A percentile compares a stretch with the other conserved stretches of the same genome.
These are phyloP conservation scores for Colletotrichum horii DNA, from an alignment of 2,329 filamentous ascomycete species.

Conservation along the genomic window DNA sequence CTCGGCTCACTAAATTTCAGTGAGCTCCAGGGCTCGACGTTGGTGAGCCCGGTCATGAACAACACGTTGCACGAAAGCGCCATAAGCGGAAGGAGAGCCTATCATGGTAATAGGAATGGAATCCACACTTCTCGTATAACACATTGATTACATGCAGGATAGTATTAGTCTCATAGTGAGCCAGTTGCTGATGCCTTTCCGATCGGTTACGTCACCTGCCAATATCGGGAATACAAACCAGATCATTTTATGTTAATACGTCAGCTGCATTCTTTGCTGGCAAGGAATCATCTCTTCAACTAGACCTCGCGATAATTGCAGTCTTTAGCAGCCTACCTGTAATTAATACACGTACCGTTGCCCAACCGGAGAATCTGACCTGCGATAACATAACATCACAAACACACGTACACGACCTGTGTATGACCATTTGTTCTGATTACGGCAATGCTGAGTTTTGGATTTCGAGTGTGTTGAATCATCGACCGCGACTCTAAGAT, in stretches of 20 bases:
- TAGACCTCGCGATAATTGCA: fast-evolving
- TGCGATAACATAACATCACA: background rate
- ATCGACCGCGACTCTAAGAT: background rate
- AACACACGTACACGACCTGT: fast-evolving
- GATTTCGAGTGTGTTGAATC: fast-evolving
- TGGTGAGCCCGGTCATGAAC: background rate
- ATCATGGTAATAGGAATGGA: too few species aligned
- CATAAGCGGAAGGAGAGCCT: background rate
- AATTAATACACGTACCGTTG: background rate
- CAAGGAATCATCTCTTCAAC: background rate
- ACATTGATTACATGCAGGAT: background rate
- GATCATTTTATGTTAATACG: background rate
- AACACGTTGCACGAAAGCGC: background rate
- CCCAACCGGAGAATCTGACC: background rate
- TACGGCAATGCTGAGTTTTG: background rate
- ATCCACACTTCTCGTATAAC: background rate
- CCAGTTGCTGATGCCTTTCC: background rate
- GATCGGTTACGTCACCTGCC: background rate
- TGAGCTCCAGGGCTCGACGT: background rate
- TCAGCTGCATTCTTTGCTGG: background rate
- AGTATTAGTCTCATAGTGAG: background rate
- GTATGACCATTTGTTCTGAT: background rate
- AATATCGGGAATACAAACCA: background rate
- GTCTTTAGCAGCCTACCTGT: background rate
- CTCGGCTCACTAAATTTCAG: background rate